Conservation (phyloP, 108 stramenopile genomes). For the Nitzschia putrida region DNA sequence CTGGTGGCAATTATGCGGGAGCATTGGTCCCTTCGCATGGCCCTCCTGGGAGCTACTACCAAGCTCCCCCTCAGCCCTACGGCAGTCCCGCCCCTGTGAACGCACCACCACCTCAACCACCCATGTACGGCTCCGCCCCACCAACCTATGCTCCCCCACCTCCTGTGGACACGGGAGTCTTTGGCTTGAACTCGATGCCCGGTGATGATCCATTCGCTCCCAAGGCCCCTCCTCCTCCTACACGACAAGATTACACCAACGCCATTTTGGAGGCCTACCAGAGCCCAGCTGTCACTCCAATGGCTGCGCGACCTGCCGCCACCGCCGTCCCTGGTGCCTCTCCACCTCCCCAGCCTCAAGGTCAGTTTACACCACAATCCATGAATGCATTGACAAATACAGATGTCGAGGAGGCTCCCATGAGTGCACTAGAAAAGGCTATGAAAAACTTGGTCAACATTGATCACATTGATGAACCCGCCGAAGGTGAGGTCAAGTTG, state of each 20-base stretch:
- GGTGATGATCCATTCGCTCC: slow-evolving; percentile 64
- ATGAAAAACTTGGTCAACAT: slow-evolving; percentile 59
- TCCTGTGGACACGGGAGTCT: slow-evolving; percentile 1
- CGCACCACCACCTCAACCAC: slow-evolving; percentile 5
- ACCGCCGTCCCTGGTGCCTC: slow-evolving; percentile 9
- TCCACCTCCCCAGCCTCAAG: slow-evolving; percentile 11
- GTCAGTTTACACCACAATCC: slow-evolving; percentile 21
- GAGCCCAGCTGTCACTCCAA: slow-evolving; percentile 24
- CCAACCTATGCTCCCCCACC: slow-evolving; percentile 8
- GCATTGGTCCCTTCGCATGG: slow-evolving; percentile 33
- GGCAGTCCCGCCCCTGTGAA: slow-evolving; percentile 3
- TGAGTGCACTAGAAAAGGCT: slow-evolving; percentile 48
- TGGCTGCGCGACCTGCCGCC: neutral
- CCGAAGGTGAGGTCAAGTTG: slow-evolving; percentile 45
- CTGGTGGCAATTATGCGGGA: slow-evolving; percentile 16
- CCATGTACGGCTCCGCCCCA: neutral
- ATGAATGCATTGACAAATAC: slow-evolving; percentile 43
- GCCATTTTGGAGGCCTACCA: slow-evolving; percentile 40
- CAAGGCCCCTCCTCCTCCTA: slow-evolving; percentile 48
- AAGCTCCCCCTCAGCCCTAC: slow-evolving; percentile 21
- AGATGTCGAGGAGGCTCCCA: slow-evolving; percentile 29
- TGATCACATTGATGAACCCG: slow-evolving; percentile 62
- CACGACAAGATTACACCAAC: slow-evolving; percentile 44
- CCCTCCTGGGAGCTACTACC: slow-evolving; percentile 29
- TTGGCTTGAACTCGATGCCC: slow-evolving; percentile 27